Evolutionary conservation across 345 rosid species (phyloP).

Genomic region (Toxicodendron radicans): DNA sequence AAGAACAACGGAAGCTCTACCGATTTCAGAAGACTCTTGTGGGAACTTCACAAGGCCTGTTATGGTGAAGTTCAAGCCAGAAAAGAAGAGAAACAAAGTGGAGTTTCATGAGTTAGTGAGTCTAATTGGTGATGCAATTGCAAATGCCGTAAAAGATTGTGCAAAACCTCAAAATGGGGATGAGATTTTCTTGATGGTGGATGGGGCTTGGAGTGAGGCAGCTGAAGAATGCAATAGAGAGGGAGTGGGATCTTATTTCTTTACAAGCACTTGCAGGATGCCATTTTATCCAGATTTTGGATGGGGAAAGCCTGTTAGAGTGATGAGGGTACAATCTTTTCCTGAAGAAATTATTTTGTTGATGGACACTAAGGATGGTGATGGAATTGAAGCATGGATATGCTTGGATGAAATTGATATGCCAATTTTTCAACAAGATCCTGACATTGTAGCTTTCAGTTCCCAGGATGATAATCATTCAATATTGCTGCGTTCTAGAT

Average conservation of each 20-base stretch:
- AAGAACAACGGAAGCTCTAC: not conserved
- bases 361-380: slow-evolving; percentile 18
- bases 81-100: not conserved
- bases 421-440: slow-evolving; percentile 2
- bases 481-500: no score
- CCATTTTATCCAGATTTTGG: slow-evolving; percentile 13
- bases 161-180: not conserved
- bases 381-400: slow-evolving; percentile 35
- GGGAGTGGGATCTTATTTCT: slow-evolving; percentile 1
- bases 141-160: not conserved
- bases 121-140: not conserved
- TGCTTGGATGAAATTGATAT: slow-evolving; percentile 19
- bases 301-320: not conserved
- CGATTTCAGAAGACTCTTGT: slow-evolving; percentile 2
- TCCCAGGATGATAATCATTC: not conserved
- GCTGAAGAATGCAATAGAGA: not conserved
- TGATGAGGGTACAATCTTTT: not conserved
- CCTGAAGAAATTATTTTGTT: not conserved
- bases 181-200: not conserved
- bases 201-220: not conserved
- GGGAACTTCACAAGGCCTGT: slow-evolving; percentile 14
- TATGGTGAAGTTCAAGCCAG: not conserved
- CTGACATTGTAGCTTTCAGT: not conserved
- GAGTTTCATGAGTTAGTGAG: not conserved
- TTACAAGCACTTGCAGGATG: slow-evolving; percentile 27